These are phyloP conservation scores for Potentilla sterilis DNA, from an alignment of 306 rosid species.

Conservation along the genomic window DNA sequence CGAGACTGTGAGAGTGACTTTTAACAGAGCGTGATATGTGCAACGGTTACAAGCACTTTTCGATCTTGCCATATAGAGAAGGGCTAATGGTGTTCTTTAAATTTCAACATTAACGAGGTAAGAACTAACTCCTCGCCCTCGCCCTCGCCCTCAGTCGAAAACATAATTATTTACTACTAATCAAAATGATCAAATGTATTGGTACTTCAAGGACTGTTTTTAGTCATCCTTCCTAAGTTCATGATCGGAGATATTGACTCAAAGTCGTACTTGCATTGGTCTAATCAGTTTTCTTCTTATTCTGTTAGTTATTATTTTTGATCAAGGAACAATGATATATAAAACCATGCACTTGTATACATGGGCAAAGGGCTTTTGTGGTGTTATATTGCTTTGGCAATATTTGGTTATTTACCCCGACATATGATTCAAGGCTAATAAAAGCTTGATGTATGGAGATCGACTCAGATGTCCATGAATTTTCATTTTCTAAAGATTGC, in stretches of 20 bases:
- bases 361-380: not conserved
- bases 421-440: slow-evolving; percentile 11
- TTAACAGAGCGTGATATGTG: not conserved
- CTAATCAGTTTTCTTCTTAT: too few relatives aligned
- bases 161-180: too few relatives aligned
- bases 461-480: slow-evolving; percentile 7
- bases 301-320: too few relatives aligned
- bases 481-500: slow-evolving; percentile 2
- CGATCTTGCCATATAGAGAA: not conserved
- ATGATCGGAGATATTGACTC: too few relatives aligned
- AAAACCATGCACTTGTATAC: too few relatives aligned
- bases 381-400: not conserved
- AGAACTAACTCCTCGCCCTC: too few relatives aligned
- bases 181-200: too few relatives aligned
- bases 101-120: not conserved
- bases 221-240: too few relatives aligned
- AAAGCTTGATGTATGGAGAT: not conserved
- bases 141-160: too few relatives aligned
- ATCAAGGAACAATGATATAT: not conserved
- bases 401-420: not conserved
- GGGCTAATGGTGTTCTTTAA: not conserved
- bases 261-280: too few relatives aligned
- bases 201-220: not conserved
- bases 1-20: slow-evolving; percentile 10
- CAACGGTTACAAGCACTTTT: slow-evolving; percentile 5